Evolutionary conservation across 192 early-diverging fungal genomes (phyloP).

Genomic region (Coemansia sp.): DNA sequence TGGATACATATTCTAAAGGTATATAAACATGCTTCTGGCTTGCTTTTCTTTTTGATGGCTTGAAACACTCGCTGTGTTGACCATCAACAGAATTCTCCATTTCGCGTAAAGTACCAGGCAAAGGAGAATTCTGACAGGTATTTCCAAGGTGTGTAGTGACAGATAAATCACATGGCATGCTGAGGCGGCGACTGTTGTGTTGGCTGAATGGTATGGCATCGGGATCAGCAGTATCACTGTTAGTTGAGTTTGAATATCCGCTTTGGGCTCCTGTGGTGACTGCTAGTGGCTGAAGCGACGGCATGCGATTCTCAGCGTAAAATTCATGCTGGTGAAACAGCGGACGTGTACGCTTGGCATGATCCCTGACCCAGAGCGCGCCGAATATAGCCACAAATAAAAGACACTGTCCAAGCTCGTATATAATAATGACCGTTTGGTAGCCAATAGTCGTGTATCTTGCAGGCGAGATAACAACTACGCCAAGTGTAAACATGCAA

Average conservation of each 20-base stretch:
- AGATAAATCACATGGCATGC: too few species aligned
- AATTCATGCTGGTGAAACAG: slow-evolving; percentile 23
- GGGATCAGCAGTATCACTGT: background rate
- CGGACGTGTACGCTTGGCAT: slow-evolving; percentile 30
- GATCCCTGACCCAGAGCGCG: slow-evolving; percentile 25
- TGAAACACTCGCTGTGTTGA: too few species aligned
- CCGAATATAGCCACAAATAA: slow-evolving; percentile 26
- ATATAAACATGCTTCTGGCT: slow-evolving; percentile 32
- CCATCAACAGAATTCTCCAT: background rate
- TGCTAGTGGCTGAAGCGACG: background rate
- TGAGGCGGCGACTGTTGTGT: too few species aligned
- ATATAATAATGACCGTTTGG: slow-evolving; percentile 9
- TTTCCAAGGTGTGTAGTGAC: too few species aligned
- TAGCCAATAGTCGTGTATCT: slow-evolving; percentile 10
- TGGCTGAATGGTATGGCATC: too few species aligned
- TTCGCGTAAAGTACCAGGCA: too few species aligned
- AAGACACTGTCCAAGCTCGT: slow-evolving; percentile 24
- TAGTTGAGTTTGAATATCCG: background rate
- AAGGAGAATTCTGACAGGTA: too few species aligned
- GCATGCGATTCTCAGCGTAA: background rate
- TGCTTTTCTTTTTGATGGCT: slow-evolving; percentile 11
- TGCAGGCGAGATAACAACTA: slow-evolving; percentile 5
- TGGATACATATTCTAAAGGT: slow-evolving; percentile 17
- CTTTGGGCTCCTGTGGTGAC: background rate
- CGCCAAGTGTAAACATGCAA: slow-evolving; percentile 10